Conservation (phyloP, 768 basidiomycete genomes). For the Gloeostereum incarnatum region DNA sequence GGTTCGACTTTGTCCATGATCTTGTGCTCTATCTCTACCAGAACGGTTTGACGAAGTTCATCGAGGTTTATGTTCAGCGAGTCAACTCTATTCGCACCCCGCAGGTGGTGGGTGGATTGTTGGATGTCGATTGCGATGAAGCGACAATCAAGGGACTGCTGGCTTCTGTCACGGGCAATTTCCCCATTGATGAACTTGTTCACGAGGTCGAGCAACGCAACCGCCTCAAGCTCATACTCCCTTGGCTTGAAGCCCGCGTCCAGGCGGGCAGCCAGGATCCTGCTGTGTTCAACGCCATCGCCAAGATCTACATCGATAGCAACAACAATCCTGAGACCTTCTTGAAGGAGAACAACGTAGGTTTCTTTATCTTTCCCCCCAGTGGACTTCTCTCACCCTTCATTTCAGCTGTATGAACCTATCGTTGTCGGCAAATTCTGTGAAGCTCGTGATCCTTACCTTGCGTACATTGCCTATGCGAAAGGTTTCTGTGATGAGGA, state of each 20-base stretch:
- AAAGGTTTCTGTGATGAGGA: slow-evolving; percentile 99
- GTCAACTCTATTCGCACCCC: slow-evolving; percentile 97
- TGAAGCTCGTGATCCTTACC: slow-evolving; percentile 95
- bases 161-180: slow-evolving; percentile 89
- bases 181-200: slow-evolving; percentile 97
- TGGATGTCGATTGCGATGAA: slow-evolving; percentile 99
- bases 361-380: slow-evolving; percentile 16
- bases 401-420: slow-evolving; percentile 81
- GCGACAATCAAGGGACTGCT: slow-evolving; percentile 90
- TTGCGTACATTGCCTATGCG: slow-evolving; percentile 98
- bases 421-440: slow-evolving; percentile 98
- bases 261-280: slow-evolving; percentile 92
- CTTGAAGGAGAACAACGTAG: slow-evolving; percentile 96
- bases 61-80: slow-evolving; percentile 99
- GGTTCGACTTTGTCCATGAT: slow-evolving; percentile 99
- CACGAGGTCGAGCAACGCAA: slow-evolving; percentile 96
- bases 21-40: slow-evolving; percentile 98
- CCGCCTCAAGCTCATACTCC: slow-evolving; percentile 90
- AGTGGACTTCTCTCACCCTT: slow-evolving; percentile 7
- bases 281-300: slow-evolving; percentile 92
- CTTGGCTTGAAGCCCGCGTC: slow-evolving; percentile 93
- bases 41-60: slow-evolving; percentile 92
- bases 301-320: slow-evolving; percentile 98
- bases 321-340: slow-evolving; percentile 98
- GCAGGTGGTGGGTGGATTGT: slow-evolving; percentile 90